These are phyloP conservation scores for Colletotrichum gigasporum DNA, from an alignment of 2,329 filamentous ascomycete species.

Conservation along the genomic window DNA sequence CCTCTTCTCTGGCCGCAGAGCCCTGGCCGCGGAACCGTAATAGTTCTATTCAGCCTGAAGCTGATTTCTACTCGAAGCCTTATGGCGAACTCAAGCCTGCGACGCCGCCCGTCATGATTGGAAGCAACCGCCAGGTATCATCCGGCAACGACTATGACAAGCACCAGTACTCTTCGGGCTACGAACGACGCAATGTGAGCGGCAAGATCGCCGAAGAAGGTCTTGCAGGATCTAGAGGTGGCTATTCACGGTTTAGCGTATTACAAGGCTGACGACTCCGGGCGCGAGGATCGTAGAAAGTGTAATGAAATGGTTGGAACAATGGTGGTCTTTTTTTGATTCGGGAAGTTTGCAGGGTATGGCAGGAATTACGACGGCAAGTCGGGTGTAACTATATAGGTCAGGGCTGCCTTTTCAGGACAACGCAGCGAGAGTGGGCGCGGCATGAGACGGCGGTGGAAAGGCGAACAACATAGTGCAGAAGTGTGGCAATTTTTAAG, in stretches of 20 bases:
- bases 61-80: constrained; percentile 62
- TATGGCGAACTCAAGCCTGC: constrained; percentile 66
- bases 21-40: constrained; percentile 43
- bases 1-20: constrained; percentile 28
- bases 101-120: constrained; percentile 64
- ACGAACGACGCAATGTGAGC: constrained; percentile 70
- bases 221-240: constrained; percentile 48
- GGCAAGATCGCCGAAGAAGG: constrained; percentile 81
- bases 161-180: constrained; percentile 40
- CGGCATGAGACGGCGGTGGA: too few relatives aligned
- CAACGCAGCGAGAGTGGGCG: background rate
- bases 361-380: background rate
- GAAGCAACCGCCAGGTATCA: constrained; percentile 62
- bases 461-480: too few relatives aligned
- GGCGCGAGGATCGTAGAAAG: too few relatives aligned
- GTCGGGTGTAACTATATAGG: background rate
- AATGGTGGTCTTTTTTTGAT: background rate
- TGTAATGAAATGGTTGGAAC: background rate
- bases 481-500: too few relatives aligned
- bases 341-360: background rate
- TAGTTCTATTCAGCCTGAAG: constrained; percentile 60
- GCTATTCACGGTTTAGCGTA: constrained; percentile 35
- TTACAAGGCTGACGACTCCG: constrained; percentile 26
- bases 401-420: background rate
- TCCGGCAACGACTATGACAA: constrained; percentile 65